A percentile compares a stretch with the other conserved stretches of the same genome.
Evolutionary conservation across 805 yeast species (phyloP).

Genomic region (Starmerella apicola): DNA sequence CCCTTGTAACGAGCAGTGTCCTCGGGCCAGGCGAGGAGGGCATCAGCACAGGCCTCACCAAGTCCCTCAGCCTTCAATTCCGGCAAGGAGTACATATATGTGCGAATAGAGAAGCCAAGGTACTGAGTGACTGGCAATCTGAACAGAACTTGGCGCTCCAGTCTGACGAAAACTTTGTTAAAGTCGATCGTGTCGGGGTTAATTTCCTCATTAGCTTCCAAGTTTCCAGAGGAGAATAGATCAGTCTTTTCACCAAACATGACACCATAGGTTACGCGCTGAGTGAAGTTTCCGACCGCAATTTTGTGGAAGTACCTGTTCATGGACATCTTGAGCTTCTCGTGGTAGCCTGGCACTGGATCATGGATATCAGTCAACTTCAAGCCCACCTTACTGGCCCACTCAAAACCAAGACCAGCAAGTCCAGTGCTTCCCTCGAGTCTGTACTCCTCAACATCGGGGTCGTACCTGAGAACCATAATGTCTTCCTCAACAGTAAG

Average conservation of each 20-base stretch:
- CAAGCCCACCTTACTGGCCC: conserved; percentile 39
- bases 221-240: conserved; percentile 10
- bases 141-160: conserved; percentile 47
- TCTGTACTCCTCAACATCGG: conserved; percentile 30
- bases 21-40: conserved; percentile 51
- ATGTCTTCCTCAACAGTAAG: conserved; percentile 51
- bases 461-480: conserved; percentile 41
- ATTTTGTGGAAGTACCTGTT: conserved; percentile 50
- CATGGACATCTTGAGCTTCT: conserved; percentile 50
- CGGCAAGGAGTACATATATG: conserved; percentile 44
- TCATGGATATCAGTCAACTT: conserved; percentile 51
- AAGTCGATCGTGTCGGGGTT: conserved; percentile 29
- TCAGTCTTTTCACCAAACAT: conserved; percentile 8
- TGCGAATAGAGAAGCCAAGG: conserved; percentile 41
- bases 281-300: conserved; percentile 42
- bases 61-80: conserved; percentile 36
- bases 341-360: conserved; percentile 59
- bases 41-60: conserved; percentile 44
- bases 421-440: conserved; percentile 46
- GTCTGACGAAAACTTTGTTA: conserved; percentile 39
- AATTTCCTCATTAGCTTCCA: conserved; percentile 2
- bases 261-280: conserved; percentile 57
- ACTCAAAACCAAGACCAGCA: conserved; percentile 67
- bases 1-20: conserved; percentile 50
- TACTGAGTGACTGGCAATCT: conserved; percentile 39